These are phyloP conservation scores for Actinidia arguta DNA, from an alignment of 179 eudicot genomes.

Conservation along the genomic window DNA sequence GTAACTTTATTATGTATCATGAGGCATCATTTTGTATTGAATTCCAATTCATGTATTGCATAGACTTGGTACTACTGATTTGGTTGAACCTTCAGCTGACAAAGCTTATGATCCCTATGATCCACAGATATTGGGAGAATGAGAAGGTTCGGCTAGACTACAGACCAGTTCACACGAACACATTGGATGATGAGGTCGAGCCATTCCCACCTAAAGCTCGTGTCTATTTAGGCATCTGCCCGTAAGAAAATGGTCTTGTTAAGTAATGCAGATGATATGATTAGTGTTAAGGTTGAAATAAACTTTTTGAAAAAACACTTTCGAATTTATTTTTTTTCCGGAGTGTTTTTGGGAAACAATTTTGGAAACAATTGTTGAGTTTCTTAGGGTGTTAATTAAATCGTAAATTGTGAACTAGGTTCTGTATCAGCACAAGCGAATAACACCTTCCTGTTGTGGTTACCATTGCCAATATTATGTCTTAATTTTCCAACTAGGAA, in stretches of 20 bases:
- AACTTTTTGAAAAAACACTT: conserved; percentile 6
- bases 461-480: too few relatives aligned
- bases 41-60: neutral
- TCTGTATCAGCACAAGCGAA: conserved; percentile 4
- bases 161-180: conserved; percentile 95
- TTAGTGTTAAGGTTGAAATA: conserved; percentile 9
- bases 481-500: too few relatives aligned
- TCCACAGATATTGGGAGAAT: conserved; percentile 85
- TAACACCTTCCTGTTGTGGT: neutral
- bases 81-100: neutral
- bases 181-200: conserved; percentile 87
- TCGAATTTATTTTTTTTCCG: too few relatives aligned
- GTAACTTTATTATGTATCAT: neutral
- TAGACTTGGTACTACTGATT: neutral
- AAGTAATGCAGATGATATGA: neutral
- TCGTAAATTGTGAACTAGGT: neutral
- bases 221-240: conserved; percentile 59
- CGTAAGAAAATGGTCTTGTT: neutral
- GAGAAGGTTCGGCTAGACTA: conserved; percentile 92
- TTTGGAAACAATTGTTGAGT: conserved; percentile 17
- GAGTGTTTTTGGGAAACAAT: too few relatives aligned
- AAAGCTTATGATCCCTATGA: conserved; percentile 16
- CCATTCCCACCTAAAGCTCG: conserved; percentile 97
- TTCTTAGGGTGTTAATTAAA: neutral
- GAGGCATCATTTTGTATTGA: neutral